Conservation (phyloP, 2,329 filamentous ascomycete genomes). For the Orbilia oligospora region DNA sequence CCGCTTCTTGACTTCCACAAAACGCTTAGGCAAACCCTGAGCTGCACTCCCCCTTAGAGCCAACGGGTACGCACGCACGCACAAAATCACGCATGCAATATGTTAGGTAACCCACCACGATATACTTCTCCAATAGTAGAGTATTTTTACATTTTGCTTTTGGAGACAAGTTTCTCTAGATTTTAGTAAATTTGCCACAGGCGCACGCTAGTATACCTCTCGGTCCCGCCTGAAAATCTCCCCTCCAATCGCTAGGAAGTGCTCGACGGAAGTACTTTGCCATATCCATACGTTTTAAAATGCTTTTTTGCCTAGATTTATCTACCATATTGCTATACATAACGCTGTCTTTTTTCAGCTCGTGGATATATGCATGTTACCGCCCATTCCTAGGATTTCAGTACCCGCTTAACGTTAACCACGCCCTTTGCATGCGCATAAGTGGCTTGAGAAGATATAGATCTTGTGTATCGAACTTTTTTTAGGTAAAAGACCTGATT, state of each 20-base stretch:
- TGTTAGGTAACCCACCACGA: slow-evolving; percentile 3
- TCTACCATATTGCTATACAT: not conserved
- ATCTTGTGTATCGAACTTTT: not conserved
- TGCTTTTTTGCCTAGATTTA: not conserved
- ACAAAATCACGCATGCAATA: slow-evolving; percentile 9
- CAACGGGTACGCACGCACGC: not conserved
- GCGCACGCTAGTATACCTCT: not conserved
- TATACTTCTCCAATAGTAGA: too few species aligned
- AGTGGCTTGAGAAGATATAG: not conserved
- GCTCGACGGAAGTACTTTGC: slow-evolving; percentile 11
- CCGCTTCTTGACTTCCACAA: not conserved
- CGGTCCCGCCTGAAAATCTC: not conserved
- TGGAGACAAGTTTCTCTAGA: slow-evolving; percentile 22
- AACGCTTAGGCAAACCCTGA: not conserved
- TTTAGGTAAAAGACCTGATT: not conserved
- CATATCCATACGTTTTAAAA: not conserved
- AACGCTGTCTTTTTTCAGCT: not conserved
- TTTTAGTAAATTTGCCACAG: slow-evolving; percentile 5
- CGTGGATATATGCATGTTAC: not conserved
- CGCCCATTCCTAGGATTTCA: not conserved
- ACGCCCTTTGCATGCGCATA: not conserved
- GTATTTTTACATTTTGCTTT: slow-evolving; percentile 16
- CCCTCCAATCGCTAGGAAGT: slow-evolving; percentile 1
- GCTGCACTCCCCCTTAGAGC: too few species aligned
- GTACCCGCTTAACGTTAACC: not conserved